Conservation (phyloP, 495 filamentous ascomycete genomes). For the Podospora anserina region DNA sequence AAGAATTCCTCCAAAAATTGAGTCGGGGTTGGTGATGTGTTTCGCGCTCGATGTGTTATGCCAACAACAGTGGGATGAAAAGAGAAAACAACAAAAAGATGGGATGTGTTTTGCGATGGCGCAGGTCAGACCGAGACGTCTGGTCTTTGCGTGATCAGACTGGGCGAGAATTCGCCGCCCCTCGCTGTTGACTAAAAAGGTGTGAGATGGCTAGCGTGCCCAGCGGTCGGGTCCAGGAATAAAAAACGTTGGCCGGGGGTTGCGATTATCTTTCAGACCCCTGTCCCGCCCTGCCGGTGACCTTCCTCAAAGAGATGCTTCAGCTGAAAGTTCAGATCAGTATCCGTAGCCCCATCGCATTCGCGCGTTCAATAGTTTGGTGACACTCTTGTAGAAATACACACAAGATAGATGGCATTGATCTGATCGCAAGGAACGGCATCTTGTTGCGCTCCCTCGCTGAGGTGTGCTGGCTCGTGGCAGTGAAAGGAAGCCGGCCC, state of each 20-base stretch:
- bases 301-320: neutral
- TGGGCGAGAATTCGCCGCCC: constrained; percentile 8
- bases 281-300: neutral
- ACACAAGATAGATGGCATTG: neutral
- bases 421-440: neutral
- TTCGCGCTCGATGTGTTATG: neutral
- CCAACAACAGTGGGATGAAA: neutral
- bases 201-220: constrained; percentile 2
- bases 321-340: neutral
- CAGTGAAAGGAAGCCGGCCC: neutral
- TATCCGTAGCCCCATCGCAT: neutral
- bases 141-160: neutral
- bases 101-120: neutral
- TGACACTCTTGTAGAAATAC: neutral
- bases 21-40: neutral
- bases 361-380: neutral
- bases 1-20: constrained; percentile 1
- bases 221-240: neutral
- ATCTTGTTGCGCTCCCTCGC: neutral
- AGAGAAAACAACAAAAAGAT: neutral
- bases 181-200: constrained; percentile 5
- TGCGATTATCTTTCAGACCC: constrained; percentile 5
- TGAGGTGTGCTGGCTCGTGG: neutral
- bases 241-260: neutral
- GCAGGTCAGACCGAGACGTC: neutral